Evolutionary conservation across 73 alveolate genomes (phyloP), one percentile per base, ranked within the genome.

Genomic region (Strombidium stylifer): DNA sequence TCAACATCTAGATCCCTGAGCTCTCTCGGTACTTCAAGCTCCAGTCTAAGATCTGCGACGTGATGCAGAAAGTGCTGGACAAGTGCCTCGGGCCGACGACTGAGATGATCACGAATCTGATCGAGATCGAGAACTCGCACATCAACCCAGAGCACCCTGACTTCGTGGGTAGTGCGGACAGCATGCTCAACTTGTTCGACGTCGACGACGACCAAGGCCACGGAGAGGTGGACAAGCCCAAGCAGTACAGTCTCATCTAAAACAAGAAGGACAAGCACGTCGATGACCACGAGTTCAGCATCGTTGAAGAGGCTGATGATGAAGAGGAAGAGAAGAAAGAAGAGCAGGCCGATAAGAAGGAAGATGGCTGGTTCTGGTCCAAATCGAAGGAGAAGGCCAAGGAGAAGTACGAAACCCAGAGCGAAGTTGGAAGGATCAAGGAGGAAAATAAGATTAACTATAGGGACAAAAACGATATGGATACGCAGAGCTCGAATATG

Each of bases 61-160:
- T 84, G 0, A 65, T 88, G 82, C 77, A 74, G 28, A 47, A 45
- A 15, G 84, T 92, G 0, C 65, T 92, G 3, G 89, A 68, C 30
- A 62, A 60, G 61, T 65, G 94, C 37, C 65, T 84, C 21, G 35
- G 65, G 4, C 80, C 86, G 21, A 73, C 94, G 15, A 86, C 85
- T 18, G 73, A 85, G 45, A 79, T 73, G 79, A 80, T 92, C 44
- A 62, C 73, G 24, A 47, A 52, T 50, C 61, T 89, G 35, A 84
- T 92, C 2, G 95, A 73, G 44, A 64, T 73, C 16, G 97, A 92
- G 61, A 55, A 84, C 18, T 87, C 92, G 28, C 92, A 86, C 69
- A 82, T 92, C 15, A 89, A 91, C 69, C 77, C 93, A 10, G 57
- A 74, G 37, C 98, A 91, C 72, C 94, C 93, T 12, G 96, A 91